These are phyloP conservation scores for Picea abies DNA, from an alignment of 83 land plant species.

Conservation along the genomic window DNA sequence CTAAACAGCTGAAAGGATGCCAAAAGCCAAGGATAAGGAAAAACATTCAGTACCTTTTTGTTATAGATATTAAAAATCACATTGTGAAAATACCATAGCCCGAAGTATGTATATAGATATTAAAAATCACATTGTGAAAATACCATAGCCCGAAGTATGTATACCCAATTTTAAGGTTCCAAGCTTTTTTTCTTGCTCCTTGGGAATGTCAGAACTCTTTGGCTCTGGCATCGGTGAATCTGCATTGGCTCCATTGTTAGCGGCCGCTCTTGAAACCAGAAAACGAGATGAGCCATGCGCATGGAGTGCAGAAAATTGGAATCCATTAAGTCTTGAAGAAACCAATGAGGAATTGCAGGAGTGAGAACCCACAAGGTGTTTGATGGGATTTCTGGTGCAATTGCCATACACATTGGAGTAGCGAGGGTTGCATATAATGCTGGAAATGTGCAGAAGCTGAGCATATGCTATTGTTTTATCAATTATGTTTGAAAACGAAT, in stretches of 20 bases:
- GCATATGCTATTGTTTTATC: too few species aligned
- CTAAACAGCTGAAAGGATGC: constrained; percentile 61
- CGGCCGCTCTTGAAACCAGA: too few species aligned
- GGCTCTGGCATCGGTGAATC: background rate
- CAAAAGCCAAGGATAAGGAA: constrained; percentile 78
- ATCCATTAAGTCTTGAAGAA: too few species aligned
- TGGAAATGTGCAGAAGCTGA: too few species aligned
- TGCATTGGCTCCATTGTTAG: background rate
- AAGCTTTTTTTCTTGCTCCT: background rate
- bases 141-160: constrained; percentile 73
- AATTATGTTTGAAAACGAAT: too few species aligned
- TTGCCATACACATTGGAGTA: too few species aligned
- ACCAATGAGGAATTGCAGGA: too few species aligned
- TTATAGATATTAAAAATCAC: constrained; percentile 80
- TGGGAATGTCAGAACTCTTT: background rate
- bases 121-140: constrained; percentile 66
- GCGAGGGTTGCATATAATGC: too few species aligned
- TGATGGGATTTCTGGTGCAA: too few species aligned
- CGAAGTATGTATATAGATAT: constrained; percentile 76
- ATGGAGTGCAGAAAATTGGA: too few species aligned
- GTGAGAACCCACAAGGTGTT: too few species aligned
- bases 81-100: constrained; percentile 69
- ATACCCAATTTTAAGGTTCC: constrained; percentile 35
- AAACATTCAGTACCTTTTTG: constrained; percentile 68
- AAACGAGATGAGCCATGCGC: too few species aligned